Conservation (phyloP, 768 basidiomycete genomes). For the Rhodosporidiobolus sp. region DNA sequence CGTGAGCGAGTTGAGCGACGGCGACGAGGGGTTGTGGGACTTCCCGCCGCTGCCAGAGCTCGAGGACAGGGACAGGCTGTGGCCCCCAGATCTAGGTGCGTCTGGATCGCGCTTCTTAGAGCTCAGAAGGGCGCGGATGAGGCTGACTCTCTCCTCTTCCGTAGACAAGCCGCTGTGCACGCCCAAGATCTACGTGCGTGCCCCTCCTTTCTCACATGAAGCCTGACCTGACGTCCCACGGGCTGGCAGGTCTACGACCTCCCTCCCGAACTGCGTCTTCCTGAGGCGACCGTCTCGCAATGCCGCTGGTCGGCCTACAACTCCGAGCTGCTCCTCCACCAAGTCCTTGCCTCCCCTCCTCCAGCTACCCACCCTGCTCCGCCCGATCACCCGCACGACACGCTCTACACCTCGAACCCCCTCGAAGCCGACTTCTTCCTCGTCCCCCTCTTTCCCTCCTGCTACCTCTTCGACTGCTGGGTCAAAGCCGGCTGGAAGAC, state of each 20-base stretch:
- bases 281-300: constrained; percentile 6
- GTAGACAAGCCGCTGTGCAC: constrained; percentile 24
- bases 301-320: constrained; percentile 37
- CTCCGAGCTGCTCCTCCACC: constrained; percentile 28
- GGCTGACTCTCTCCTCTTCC: background rate
- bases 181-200: constrained; percentile 26
- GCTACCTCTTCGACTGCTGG: constrained; percentile 36
- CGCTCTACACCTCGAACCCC: constrained; percentile 17
- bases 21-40: background rate
- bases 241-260: constrained; percentile 25
- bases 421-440: constrained; percentile 25
- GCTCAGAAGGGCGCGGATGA: too few species aligned
- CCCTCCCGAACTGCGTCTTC: constrained; percentile 14
- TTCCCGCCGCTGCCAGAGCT: constrained; percentile 23
- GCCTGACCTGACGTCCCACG: background rate
- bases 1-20: background rate
- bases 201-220: fast-evolving
- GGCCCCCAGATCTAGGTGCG: constrained; percentile 24
- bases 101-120: background rate
- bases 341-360: background rate
- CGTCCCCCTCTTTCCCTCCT: constrained; percentile 29
- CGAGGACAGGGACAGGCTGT: constrained; percentile 16
- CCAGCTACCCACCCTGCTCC: background rate
- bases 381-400: background rate
- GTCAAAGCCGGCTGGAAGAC: constrained; percentile 26